A percentile compares a stretch with the other conserved stretches of the same genome.
These are phyloP conservation scores for Podospora bellae-mahoneyi DNA, from an alignment of 495 filamentous ascomycete species.

Conservation along the genomic window DNA sequence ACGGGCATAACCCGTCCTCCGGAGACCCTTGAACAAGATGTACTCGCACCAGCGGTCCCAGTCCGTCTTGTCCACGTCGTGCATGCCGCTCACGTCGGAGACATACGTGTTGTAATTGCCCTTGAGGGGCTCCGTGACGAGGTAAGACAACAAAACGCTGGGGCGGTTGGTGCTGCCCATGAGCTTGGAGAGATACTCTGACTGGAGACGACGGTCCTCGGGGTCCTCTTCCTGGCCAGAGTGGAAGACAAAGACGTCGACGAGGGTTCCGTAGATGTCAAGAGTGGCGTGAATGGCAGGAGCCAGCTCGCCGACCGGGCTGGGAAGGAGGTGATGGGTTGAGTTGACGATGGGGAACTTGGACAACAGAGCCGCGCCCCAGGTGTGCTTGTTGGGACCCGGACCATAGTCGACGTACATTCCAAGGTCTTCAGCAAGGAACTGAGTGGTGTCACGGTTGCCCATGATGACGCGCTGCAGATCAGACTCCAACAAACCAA, in stretches of 20 bases:
- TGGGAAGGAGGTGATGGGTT: slow-evolving; percentile 91
- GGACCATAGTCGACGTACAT: slow-evolving; percentile 99
- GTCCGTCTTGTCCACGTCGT: slow-evolving; percentile 88
- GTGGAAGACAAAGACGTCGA: slow-evolving; percentile 98
- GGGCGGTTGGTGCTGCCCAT: slow-evolving; percentile 84
- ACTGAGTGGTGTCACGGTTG: slow-evolving; percentile 94
- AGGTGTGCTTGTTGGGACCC: slow-evolving; percentile 98
- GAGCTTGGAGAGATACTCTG: slow-evolving; percentile 78
- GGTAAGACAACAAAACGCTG: slow-evolving; percentile 81
- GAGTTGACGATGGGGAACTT: slow-evolving; percentile 98
- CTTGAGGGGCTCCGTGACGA: slow-evolving; percentile 83
- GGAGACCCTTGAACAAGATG: slow-evolving; percentile 88
- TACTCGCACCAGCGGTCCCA: slow-evolving; percentile 99
- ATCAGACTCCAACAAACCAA: slow-evolving; percentile 91
- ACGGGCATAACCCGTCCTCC: slow-evolving; percentile 83
- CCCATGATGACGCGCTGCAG: slow-evolving; percentile 99
- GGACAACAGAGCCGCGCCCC: slow-evolving; percentile 88
- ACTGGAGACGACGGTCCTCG: slow-evolving; percentile 86
- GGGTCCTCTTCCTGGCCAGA: slow-evolving; percentile 97
- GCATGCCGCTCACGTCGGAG: slow-evolving; percentile 80
- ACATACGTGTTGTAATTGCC: slow-evolving; percentile 99
- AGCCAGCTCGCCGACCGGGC: slow-evolving; percentile 89
- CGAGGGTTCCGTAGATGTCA: slow-evolving; percentile 81
- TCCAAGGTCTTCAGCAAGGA: slow-evolving; percentile 89
- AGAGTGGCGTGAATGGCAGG: slow-evolving; percentile 95